phyloP scores from a whole-genome alignment of 106 monocot species.

The Xerophyta viscosa region DNA sequence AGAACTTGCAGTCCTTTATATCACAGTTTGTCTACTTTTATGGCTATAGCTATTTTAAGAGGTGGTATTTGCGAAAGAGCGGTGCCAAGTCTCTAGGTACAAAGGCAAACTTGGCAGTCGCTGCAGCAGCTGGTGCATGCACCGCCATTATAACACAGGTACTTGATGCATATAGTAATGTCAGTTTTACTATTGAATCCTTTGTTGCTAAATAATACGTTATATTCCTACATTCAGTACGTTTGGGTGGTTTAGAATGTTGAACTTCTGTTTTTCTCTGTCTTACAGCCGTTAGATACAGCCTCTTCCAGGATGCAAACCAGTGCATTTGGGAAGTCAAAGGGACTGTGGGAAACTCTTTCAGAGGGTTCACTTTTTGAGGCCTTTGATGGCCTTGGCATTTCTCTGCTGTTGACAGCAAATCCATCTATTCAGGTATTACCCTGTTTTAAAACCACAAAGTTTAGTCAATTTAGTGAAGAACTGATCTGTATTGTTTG shows the following conservation, averaged over 20 bases:
- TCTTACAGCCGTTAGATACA: conserved; percentile 82
- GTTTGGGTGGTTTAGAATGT: not conserved
- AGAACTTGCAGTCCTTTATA: conserved; percentile 86
- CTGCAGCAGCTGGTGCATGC: conserved; percentile 92
- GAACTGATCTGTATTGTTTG: too few species aligned
- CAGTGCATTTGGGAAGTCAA: conserved; percentile 90
- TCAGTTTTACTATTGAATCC: not conserved
- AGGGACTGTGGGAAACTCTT: conserved; percentile 75
- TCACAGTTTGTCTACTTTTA: conserved; percentile 95
- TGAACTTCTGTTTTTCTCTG: conserved; percentile 6
- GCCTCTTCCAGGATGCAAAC: conserved; percentile 99
- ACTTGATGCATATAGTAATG: not conserved
- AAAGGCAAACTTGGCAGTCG: conserved; percentile 78
- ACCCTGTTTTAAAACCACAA: not conserved
- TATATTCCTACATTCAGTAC: not conserved
- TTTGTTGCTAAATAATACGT: not conserved
- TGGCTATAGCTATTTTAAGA: conserved; percentile 95
- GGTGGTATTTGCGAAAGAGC: conserved; percentile 65
- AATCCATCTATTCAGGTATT: conserved; percentile 97
- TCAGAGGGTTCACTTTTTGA: conserved; percentile 62
- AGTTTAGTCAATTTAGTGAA: too few species aligned
- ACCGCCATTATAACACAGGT: conserved; percentile 84
- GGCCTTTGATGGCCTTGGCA: conserved; percentile 87
- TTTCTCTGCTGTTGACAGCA: conserved; percentile 79
- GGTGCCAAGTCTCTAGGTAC: conserved; percentile 80